Percentiles rank a stretch among this genome's conserved stretches.
Evolutionary conservation across 768 basidiomycete genomes (phyloP).

Genomic region (Russula olivacea): DNA sequence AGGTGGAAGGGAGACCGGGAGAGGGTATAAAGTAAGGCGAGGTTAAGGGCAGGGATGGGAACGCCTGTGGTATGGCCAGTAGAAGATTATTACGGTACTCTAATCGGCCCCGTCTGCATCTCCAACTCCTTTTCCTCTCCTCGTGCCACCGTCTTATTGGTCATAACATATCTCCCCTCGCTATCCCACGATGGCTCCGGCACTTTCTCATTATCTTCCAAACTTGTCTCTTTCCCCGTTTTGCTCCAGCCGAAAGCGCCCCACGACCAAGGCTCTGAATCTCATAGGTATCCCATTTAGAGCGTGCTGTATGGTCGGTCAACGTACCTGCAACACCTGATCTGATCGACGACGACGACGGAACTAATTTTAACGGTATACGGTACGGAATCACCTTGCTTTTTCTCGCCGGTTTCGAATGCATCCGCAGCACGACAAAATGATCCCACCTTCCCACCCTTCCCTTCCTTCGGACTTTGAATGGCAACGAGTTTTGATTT

Average conservation of each 20-base stretch:
- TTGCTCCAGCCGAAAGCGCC: neutral
- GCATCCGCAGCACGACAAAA: neutral
- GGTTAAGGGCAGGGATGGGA: constrained; percentile 11
- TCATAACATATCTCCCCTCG: neutral
- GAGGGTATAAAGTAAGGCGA: constrained; percentile 1
- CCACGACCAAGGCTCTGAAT: neutral
- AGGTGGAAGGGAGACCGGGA: constrained; percentile 8
- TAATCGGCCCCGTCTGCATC: neutral
- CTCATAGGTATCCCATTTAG: too few relatives aligned
- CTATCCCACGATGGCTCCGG: neutral
- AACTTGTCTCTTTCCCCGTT: constrained; percentile 1
- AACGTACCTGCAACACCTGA: neutral
- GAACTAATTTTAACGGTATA: neutral
- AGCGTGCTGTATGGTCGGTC: too few relatives aligned
- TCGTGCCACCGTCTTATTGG: constrained; percentile 7
- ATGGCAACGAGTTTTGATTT: neutral
- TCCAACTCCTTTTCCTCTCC: neutral
- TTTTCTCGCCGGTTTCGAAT: neutral
- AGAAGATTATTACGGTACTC: neutral
- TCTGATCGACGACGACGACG: neutral
- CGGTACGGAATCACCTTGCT: neutral
- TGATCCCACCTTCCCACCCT: too few relatives aligned
- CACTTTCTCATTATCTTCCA: neutral
- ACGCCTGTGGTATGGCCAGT: neutral
- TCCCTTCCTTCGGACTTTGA: constrained; percentile 1